Base-by-base conservation (phyloP, 2,329 filamentous ascomycete genomes). In the Diaporthe sp. region DNA sequence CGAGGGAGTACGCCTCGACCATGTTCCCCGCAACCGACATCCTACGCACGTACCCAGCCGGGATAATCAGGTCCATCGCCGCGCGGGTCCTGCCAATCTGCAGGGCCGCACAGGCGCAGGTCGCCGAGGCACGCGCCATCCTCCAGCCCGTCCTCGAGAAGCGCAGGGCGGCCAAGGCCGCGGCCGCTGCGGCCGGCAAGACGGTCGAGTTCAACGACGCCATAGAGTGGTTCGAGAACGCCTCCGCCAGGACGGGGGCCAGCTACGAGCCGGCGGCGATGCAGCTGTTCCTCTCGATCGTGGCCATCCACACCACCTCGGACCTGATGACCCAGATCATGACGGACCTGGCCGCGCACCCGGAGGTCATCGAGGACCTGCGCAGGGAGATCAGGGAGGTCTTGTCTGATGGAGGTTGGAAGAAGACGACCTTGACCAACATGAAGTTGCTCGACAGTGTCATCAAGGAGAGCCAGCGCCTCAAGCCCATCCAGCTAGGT, bases 231-330 rank as follows among this genome's bases (percentile, higher is more conserved):
- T 84, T 86, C 74, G 82, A 86, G 34, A 83, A 86, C 34, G 76
- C 81, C 12, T 31, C 51, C 17, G 22, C 39, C 34, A 80, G 83
- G 4, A 80, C 81, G 53, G 83, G 82, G 20, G 51, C 75, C 8
- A 51, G 79, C 1, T 79, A 81, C 70, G 82, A 86, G 76, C 81
- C 81, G 39, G 83, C 81, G 5, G 79, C 78, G 13, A 80, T 79
- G 0, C 84, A 86, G 78, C 78, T 87, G 20, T 79, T 79, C 31
- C 74, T 86, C n/a, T 82, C 82, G 8, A 77, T 84, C 63, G 85
- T 82, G 1, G 85, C 85, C 4, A 85, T 87, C 22, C 85, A 88
- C 75, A 87, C 84, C 10, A 86, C 86, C 0, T 83, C 84, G 0
- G 83, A 85, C 44, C 75, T 81, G 1, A 28, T 83, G 0, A 81